Base-by-base conservation (phyloP, 2,329 filamentous ascomycete genomes). In the Dothideomycetes sp. region DNA sequence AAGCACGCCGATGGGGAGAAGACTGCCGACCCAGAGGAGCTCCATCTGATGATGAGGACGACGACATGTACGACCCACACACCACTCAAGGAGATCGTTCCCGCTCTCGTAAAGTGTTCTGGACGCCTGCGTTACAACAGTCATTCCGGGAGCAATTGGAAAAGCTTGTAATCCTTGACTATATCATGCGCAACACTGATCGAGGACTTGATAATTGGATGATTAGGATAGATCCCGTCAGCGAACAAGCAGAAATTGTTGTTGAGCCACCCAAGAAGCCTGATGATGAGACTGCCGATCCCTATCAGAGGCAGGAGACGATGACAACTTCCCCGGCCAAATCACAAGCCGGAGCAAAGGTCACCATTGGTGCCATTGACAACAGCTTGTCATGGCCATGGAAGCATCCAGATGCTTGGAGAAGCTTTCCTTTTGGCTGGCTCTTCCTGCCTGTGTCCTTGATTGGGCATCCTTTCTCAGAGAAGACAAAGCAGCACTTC, bases 131-230 rank as follows among this genome's bases (percentile, higher is more conserved):
- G 5, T 63, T 98, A 32, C 93, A 96, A 57, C 85, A 94, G 60
- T 83, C 85, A 0, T 94, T 98, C 58, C 73, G 91, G 25, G 91
- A 98, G 61, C 84, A 96, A 64, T 71, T 98, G 33, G 91, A 98
- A 64, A 96, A 95, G 62, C 70, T 98, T 6, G 93, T 98, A 16
- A 94, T 98, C 54, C 64, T 98, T 49, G 91, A 98, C 63, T 98
- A 98, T 59, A 94, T 98, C 48, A 98, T 98, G 91, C 78, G 91
- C 44, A 98, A 98, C 57, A 98, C 91, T 2, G 91, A 98, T 60
- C 77, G 91, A 63, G 91, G 91, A 2, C 69, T 95, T 43, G 91
- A 98, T 60, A 98, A 98, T 54, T 98, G 91, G 91, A 98, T 98
- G 91, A 87, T 98, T 57, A 91, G 86, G 61, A 84, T 98, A 22